Percentiles rank a stretch among this genome's conserved stretches.
Evolutionary conservation across 805 yeast genomes (phyloP).

Genomic region (Yarrowia sp.): DNA sequence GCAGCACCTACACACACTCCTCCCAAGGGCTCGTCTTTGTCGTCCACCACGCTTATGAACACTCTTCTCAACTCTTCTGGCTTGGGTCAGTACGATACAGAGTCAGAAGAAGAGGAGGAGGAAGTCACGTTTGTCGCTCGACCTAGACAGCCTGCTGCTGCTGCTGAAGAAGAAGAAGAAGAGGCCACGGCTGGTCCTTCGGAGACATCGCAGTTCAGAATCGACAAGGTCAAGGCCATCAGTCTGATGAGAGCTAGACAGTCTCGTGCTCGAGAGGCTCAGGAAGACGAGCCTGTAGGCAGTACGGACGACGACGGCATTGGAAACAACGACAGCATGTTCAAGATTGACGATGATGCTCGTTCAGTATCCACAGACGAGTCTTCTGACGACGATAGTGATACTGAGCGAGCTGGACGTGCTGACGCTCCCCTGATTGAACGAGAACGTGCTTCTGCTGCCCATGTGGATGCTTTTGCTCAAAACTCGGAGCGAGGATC

Average conservation of each 20-base stretch:
- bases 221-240: conserved; percentile 18
- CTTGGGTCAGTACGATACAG: background rate
- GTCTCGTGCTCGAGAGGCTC: background rate
- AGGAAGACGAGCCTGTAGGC: background rate
- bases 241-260: conserved; percentile 5
- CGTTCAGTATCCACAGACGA: background rate
- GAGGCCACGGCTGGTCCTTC: too few relatives aligned
- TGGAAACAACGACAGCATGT: background rate
- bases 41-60: conserved; percentile 21
- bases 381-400: conserved; percentile 25
- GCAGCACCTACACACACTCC: background rate
- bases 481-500: conserved; percentile 2
- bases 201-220: background rate
- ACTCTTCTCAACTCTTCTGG: conserved; percentile 22
- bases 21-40: conserved; percentile 4
- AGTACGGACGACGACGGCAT: conserved; percentile 5
- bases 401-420: background rate
- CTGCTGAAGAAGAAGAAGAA: background rate
- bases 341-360: background rate
- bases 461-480: background rate
- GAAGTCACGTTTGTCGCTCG: background rate
- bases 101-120: conserved; percentile 6
- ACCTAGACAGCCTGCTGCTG: background rate
- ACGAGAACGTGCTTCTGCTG: conserved; percentile 7
- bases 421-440: background rate